phyloP scores from a whole-genome alignment of 805 yeast species.

The Yarrowia deformans region DNA sequence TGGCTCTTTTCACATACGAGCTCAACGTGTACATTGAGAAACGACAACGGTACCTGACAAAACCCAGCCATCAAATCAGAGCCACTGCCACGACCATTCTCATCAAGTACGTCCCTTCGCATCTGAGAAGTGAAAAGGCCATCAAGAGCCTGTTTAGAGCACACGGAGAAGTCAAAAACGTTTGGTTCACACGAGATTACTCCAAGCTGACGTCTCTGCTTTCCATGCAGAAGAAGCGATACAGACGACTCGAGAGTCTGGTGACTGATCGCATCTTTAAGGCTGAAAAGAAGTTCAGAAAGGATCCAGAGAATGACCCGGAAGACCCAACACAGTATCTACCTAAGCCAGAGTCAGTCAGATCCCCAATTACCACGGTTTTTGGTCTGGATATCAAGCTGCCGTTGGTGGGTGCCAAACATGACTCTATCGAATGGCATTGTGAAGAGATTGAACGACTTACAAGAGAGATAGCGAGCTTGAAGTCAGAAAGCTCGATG shows the following conservation, averaged over 20 bases:
- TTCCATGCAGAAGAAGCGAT: constrained; percentile 3
- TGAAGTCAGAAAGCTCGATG: constrained; percentile 61
- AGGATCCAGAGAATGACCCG: constrained; percentile 49
- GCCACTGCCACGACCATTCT: constrained; percentile 61
- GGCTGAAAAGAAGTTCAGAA: constrained; percentile 44
- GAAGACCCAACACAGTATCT: constrained; percentile 2
- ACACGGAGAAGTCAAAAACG: constrained; percentile 56
- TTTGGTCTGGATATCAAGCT: constrained; percentile 44
- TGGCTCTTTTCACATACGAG: constrained; percentile 61
- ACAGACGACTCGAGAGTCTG: constrained; percentile 50
- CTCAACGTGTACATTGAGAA: constrained; percentile 59
- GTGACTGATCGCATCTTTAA: constrained; percentile 47
- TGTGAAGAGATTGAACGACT: constrained; percentile 68
- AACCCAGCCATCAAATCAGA: constrained; percentile 43
- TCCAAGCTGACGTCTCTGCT: constrained; percentile 7
- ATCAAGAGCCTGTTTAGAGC: constrained; percentile 53
- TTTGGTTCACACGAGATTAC: constrained; percentile 66
- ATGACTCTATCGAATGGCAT: constrained; percentile 72
- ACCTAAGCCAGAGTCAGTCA: background rate
- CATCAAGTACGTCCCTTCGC: constrained; percentile 69
- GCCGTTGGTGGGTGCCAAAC: constrained; percentile 71
- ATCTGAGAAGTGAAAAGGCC: constrained; percentile 57
- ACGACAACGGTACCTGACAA: constrained; percentile 55
- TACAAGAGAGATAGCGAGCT: constrained; percentile 63
- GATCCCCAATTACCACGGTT: constrained; percentile 9